phyloP scores from a whole-genome alignment of 2,329 filamentous ascomycete species.

The Fusarium setosum region DNA sequence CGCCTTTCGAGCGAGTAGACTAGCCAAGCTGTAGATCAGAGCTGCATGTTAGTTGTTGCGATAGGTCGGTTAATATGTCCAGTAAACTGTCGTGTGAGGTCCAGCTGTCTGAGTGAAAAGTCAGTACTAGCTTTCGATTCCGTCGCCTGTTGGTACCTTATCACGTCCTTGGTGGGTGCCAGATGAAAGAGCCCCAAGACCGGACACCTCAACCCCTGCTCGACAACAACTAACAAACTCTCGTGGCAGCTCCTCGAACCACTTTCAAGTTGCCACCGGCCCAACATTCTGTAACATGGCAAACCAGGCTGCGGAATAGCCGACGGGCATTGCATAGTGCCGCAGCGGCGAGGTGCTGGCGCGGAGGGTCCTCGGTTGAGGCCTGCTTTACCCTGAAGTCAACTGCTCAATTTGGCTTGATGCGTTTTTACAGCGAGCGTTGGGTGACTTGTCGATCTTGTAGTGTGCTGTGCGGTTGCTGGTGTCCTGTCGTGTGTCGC shows the following conservation, averaged over 20 bases:
- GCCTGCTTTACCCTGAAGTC: conserved; percentile 1
- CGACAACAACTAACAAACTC: neutral
- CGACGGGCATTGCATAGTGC: conserved; percentile 1
- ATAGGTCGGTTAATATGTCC: neutral
- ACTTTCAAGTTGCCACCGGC: neutral
- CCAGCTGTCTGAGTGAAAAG: too few species aligned
- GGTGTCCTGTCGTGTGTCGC: neutral
- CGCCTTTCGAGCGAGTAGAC: neutral
- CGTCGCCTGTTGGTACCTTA: too few species aligned
- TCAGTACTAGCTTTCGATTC: too few species aligned
- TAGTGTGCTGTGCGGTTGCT: too few species aligned
- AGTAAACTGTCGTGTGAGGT: too few species aligned
- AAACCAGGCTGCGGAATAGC: neutral
- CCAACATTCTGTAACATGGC: neutral
- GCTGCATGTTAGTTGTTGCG: neutral
- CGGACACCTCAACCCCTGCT: too few species aligned
- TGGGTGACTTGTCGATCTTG: too few species aligned
- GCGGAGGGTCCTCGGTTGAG: neutral
- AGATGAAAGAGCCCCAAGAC: too few species aligned
- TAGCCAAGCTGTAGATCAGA: too few species aligned
- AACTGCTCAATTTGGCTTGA: neutral
- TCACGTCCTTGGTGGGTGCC: too few species aligned
- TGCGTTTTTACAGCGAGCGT: too few species aligned
- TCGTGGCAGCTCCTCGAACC: neutral
- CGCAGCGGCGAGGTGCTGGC: conserved; percentile 3